Evolutionary conservation across 2,329 filamentous ascomycete species (phyloP).

Genomic region (Ophiostoma pallidulum): DNA sequence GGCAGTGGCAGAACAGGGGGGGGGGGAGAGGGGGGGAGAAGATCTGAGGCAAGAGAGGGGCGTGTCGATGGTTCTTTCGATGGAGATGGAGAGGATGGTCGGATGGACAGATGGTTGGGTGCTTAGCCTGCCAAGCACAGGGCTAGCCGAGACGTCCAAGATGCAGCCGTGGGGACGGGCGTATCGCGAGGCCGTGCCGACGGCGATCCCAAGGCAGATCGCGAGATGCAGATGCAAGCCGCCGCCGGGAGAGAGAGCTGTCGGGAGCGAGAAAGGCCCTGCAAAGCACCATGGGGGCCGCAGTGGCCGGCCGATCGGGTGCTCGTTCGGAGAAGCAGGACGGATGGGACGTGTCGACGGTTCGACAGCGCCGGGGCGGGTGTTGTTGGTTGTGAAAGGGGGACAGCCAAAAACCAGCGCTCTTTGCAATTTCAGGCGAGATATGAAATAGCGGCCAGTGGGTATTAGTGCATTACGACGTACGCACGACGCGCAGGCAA

Average conservation of each 20-base stretch:
- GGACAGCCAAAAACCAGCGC: background rate
- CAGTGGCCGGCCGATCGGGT: background rate
- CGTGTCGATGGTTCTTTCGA: background rate
- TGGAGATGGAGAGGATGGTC: background rate
- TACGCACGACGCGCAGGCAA: no score
- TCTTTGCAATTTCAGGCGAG: background rate
- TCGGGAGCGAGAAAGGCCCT: background rate
- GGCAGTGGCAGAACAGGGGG: background rate
- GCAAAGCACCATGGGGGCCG: constrained; percentile 5
- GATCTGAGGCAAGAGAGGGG: background rate
- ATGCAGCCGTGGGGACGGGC: no score
- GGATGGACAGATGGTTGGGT: no score
- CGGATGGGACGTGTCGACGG: background rate
- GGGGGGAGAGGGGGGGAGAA: background rate
- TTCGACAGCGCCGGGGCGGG: constrained; percentile 1
- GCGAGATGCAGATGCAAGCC: no score
- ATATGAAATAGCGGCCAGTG: background rate
- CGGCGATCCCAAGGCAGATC: no score
- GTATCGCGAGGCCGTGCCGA: no score
- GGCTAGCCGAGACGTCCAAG: no score
- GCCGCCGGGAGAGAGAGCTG: background rate
- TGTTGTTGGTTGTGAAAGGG: background rate
- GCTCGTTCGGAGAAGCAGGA: background rate
- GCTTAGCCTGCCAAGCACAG: no score
- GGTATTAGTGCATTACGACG: no score